Conservation (phyloP, 805 yeast species). For the Kodamaea hsintzibuensis region DNA sequence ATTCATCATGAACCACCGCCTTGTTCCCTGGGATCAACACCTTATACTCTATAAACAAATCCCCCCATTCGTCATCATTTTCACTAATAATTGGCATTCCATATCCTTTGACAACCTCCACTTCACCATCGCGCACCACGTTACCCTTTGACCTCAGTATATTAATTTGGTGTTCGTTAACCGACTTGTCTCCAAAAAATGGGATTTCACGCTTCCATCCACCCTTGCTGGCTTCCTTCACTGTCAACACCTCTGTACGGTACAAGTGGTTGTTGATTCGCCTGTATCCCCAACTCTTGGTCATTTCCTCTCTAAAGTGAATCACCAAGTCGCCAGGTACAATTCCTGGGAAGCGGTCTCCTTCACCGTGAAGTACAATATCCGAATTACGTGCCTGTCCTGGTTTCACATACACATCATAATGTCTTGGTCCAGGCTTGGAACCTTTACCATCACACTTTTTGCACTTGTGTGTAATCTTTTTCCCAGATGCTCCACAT, state of each 20-base stretch:
- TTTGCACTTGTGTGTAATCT: constrained; percentile 63
- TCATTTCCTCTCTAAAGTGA: constrained; percentile 55
- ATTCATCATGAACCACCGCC: constrained; percentile 22
- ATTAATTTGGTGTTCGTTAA: constrained; percentile 31
- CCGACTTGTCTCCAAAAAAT: constrained; percentile 62
- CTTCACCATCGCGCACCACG: constrained; percentile 62
- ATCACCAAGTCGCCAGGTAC: constrained; percentile 77
- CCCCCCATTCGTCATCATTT: constrained; percentile 35
- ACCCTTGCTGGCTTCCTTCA: constrained; percentile 73
- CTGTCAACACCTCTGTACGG: constrained; percentile 75
- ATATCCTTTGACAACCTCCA: constrained; percentile 67
- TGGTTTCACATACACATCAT: constrained; percentile 62
- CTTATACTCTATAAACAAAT: constrained; percentile 42
- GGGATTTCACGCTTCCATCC: constrained; percentile 74
- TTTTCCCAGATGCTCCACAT: constrained; percentile 78
- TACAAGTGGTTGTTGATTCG: constrained; percentile 73
- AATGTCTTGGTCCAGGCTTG: constrained; percentile 52
- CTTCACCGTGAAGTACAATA: constrained; percentile 68
- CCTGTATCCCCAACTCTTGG: constrained; percentile 77
- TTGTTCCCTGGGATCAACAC: constrained; percentile 32
- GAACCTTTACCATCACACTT: constrained; percentile 74
- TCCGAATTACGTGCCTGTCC: constrained; percentile 67
- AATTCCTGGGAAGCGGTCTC: constrained; percentile 82
- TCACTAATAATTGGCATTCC: constrained; percentile 77
- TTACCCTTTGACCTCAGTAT: constrained; percentile 53